phyloP scores from a whole-genome alignment of 768 basidiomycete species.

The Hygrocybe punicea region DNA sequence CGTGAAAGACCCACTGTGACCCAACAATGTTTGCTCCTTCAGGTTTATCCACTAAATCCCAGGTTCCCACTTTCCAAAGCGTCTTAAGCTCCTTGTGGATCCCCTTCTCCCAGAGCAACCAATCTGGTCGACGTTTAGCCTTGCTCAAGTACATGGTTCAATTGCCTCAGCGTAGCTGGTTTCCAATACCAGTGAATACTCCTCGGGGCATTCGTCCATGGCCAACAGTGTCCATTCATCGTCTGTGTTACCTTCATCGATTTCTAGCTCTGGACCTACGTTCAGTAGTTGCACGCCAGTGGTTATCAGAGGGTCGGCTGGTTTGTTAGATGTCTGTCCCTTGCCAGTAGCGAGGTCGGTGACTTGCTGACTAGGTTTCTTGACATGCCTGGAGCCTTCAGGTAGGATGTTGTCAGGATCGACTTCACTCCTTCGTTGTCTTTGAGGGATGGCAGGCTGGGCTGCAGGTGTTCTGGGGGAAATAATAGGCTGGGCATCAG shows the following conservation, averaged over 20 bases:
- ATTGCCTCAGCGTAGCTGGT: conserved; percentile 22
- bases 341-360: neutral
- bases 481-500: neutral
- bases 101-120: conserved; percentile 26
- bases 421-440: too few relatives aligned
- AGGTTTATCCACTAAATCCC: conserved; percentile 26
- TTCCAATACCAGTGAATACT: conserved; percentile 21
- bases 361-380: neutral
- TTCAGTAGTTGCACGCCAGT: conserved; percentile 12
- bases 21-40: conserved; percentile 21
- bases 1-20: conserved; percentile 35
- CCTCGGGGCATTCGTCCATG: conserved; percentile 18
- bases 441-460: neutral
- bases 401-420: too few relatives aligned
- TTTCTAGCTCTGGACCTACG: neutral
- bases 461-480: neutral
- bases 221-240: too few relatives aligned
- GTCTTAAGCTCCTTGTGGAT: conserved; percentile 30
- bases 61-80: conserved; percentile 26
- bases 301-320: conserved; percentile 5
- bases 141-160: conserved; percentile 21
- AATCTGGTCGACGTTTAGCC: conserved; percentile 22
- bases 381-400: neutral
- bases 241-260: conserved; percentile 13
- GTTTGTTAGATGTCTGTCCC: neutral